Evolutionary conservation across 495 filamentous ascomycete species (phyloP), one percentile per base, ranked within the genome.

Genomic region (Endocarpon pusillum): DNA sequence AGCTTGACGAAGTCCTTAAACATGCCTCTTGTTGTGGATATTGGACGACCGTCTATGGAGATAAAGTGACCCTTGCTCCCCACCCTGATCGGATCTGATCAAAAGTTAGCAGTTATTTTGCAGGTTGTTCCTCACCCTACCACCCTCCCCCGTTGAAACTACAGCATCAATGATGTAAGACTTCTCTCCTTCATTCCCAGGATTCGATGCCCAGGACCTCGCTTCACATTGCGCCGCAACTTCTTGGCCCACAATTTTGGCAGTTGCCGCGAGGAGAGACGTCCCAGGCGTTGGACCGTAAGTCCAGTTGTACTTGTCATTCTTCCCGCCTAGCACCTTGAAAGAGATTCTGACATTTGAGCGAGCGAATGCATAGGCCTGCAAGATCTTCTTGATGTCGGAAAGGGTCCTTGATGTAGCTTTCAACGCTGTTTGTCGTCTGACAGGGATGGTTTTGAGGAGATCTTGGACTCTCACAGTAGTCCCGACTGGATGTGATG

Each of bases 1-100:
- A 66, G 38, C 6, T 60, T 62, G 0, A 67, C 37, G 20, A 94
- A 63, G 36, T 78, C 70, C 41, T 79, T 85, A 10, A 70, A 57
- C 4, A 71, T 68, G 0, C 79, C 79, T 32, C 70, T 59, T 2
- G 52, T 47, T 18, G 67, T 54, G 20, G 77, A 75, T 4, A 96
- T 52, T 1, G 84, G 81, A 26, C 89, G 64, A 3, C 67, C 72
- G 48, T 94, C 86, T 0, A 96, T 61, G 8, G 73, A 86, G 10
- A 94, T 37, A 49, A 74, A 80, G 26, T 74, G 57, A 2, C 79
- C n/a, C n/a, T n/a, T n/a, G n/a, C n/a, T n/a, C n/a, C n/a, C n/a
- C n/a, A n/a, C n/a, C n/a, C n/a, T n/a, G n/a, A n/a, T n/a, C n/a
- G n/a, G n/a, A n/a, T n/a, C n/a, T n/a, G n/a, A n/a, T n/a, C n/a